Evolutionary conservation across 2,329 filamentous ascomycete species (phyloP).

Genomic region (Fusarium pilosicola): DNA sequence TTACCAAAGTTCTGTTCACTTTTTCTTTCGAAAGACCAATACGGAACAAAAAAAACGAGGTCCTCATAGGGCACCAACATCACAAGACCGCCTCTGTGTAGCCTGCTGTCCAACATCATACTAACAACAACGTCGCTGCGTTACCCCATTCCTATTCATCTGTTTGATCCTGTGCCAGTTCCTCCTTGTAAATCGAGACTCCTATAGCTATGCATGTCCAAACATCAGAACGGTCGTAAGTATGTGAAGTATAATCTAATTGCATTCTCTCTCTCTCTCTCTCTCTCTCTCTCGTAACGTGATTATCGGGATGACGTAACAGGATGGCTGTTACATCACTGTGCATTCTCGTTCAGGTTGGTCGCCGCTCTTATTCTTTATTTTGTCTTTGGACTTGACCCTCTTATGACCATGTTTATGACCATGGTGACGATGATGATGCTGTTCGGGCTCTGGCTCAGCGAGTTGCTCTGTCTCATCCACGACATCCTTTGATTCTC

Average conservation of each 20-base stretch:
- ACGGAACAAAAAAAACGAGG: neutral
- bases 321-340: constrained; percentile 53
- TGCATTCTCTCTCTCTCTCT: neutral
- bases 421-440: constrained; percentile 38
- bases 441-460: constrained; percentile 38
- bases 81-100: neutral
- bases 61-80: neutral
- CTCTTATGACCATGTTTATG: constrained; percentile 51
- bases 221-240: constrained; percentile 9
- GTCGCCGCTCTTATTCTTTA: constrained; percentile 49
- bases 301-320: neutral
- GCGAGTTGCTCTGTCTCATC: constrained; percentile 35
- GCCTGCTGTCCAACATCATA: constrained; percentile 15
- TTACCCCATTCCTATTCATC: neutral
- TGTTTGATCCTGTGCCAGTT: neutral
- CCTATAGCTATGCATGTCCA: constrained; percentile 27
- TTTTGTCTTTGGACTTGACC: constrained; percentile 53
- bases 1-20: constrained; percentile 16
- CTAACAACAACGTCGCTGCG: neutral
- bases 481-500: constrained; percentile 22
- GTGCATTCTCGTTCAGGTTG: constrained; percentile 60
- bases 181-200: constrained; percentile 17
- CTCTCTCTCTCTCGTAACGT: neutral
- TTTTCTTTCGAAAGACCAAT: constrained; percentile 1
- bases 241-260: neutral